Evolutionary conservation across 179 eudicot species (phyloP).

Genomic region (Beta lomatogona): DNA sequence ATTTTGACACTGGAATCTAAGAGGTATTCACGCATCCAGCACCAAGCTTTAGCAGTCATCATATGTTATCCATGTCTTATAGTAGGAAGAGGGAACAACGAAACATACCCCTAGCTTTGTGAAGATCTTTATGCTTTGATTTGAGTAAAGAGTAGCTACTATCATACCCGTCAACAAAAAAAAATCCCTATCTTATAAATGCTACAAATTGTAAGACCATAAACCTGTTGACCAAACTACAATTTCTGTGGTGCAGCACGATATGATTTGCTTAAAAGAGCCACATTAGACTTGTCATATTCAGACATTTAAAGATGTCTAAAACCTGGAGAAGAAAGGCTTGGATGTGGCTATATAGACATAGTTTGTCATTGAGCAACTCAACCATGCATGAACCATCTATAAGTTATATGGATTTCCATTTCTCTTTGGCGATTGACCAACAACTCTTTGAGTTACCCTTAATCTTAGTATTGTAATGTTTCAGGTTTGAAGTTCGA

Average conservation of each 20-base stretch:
- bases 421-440: neutral
- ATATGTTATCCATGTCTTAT: neutral
- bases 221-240: neutral
- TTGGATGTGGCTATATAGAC: neutral
- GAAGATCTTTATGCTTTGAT: neutral
- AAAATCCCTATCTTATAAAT: no score
- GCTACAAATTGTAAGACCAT: neutral
- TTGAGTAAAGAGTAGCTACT: neutral
- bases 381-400: neutral
- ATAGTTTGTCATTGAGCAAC: neutral
- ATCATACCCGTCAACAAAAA: neutral
- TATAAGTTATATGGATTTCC: neutral
- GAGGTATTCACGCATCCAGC: neutral
- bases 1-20: neutral
- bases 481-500: neutral
- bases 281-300: neutral
- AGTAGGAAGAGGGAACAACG: neutral
- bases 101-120: neutral
- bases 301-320: neutral
- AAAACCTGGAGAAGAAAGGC: neutral
- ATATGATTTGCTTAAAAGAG: neutral
- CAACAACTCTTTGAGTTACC: neutral
- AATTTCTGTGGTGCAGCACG: neutral
- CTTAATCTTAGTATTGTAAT: neutral
- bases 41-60: neutral